Conservation (phyloP, 331 rosid species). For the Saraca asoca region DNA sequence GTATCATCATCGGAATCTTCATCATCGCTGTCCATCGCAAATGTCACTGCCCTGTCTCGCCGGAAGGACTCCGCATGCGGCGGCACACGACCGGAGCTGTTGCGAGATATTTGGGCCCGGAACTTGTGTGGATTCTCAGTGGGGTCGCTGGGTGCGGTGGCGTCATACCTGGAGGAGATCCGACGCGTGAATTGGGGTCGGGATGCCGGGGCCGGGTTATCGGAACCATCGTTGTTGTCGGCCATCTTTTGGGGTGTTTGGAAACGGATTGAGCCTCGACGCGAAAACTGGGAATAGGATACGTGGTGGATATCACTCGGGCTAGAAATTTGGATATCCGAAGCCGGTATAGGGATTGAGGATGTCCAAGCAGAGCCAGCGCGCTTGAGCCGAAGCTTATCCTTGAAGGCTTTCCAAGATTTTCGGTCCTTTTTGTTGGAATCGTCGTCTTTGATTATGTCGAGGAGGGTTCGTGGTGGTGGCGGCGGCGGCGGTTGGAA, state of each 20-base stretch:
- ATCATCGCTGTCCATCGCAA: neutral
- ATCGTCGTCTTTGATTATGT: slow-evolving; percentile 59
- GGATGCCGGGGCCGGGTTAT: neutral
- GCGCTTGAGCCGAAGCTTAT: slow-evolving; percentile 66
- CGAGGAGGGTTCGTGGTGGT: slow-evolving; percentile 56
- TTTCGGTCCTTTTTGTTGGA: slow-evolving; percentile 50
- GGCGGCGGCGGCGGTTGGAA: neutral
- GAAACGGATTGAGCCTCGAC: too few species aligned
- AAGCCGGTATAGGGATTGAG: slow-evolving; percentile 49
- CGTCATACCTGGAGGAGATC: slow-evolving; percentile 31
- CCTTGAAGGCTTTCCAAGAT: slow-evolving; percentile 84
- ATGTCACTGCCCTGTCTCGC: slow-evolving; percentile 29
- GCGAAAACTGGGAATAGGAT: too few species aligned
- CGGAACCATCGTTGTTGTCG: neutral
- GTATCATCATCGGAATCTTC: too few species aligned
- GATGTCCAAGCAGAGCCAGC: slow-evolving; percentile 49
- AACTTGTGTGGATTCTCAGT: too few species aligned
- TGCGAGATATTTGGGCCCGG: too few species aligned
- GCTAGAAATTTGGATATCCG: too few species aligned
- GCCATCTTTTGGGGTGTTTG: too few species aligned
- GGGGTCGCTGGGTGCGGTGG: too few species aligned
- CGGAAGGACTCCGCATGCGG: slow-evolving; percentile 11
- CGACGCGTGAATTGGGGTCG: slow-evolving; percentile 40
- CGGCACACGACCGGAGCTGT: slow-evolving; percentile 22
- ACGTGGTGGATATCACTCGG: too few species aligned